Evolutionary conservation across 106 monocot genomes (phyloP), one percentile per base, ranked within the genome.

Genomic region (Allium fistulosum): DNA sequence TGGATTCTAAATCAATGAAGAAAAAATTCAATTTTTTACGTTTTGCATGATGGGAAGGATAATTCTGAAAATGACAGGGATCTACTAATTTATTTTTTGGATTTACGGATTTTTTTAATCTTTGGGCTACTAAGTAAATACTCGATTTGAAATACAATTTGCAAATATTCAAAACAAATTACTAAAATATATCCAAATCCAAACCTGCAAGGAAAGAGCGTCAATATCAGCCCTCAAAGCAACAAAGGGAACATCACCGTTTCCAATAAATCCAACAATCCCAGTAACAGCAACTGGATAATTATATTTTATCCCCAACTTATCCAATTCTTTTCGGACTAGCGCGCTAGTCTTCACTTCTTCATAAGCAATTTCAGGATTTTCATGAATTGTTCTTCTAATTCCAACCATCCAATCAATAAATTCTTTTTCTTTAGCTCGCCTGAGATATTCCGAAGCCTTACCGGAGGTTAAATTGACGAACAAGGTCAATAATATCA

Each of bases 191-290:
- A 4, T 37, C 37, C 37, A 61, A 22, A 61, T 7, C 48, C 9
- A 26, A 22, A 80, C 79, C 74, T 80, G 74, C 28, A 80, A 69
- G 17, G 79, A 69, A 17, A 74, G 69, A 16, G 70, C 80, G 46
- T 78, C 78, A 72, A 78, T 78, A 47, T 80, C 80, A 10, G 75
- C 75, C 8, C 75, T 59, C 10, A 75, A 48, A 8, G 75, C 69
- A 0, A 74, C 65, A 17, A 78, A 66, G 28, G 78, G 78, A 8
- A 46, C 26, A 7, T 7, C 2, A 2, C 80, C 80, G 45, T 12
- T 52, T 15, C 75, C 75, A 4, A 80, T 16, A 22, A 69, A 57
- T 9, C 69, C 80, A 8, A 71, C 65, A 15, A 80, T 11, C 13
- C 80, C 80, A 8, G 80, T 80, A 45, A 26, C 26, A 7, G 75